Base-by-base conservation (phyloP, 352 stramenopile species). In the Phytophthora hibernalis region DNA sequence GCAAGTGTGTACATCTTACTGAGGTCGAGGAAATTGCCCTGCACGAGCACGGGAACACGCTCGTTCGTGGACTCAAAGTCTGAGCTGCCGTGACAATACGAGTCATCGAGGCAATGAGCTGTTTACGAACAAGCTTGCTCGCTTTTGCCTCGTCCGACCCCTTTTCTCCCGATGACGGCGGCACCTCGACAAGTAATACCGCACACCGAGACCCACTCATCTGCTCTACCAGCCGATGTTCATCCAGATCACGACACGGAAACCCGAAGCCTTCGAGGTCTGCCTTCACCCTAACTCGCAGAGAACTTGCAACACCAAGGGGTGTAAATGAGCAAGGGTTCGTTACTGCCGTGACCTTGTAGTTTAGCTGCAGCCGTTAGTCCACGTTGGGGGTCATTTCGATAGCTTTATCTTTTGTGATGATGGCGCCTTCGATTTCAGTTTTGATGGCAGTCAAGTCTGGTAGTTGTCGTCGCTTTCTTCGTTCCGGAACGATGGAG, bases 1-100 rank as follows among this genome's bases (percentile, higher is more conserved):
- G 82, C 71, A 11, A 93, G 71, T 16, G 76, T 91, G 69, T 93
- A 93, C 63, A 91, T 71, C 45, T 91, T 89, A 70, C 82, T 91
- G 22, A 91, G 74, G 53, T 89, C 83, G 6, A 93, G 43, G 26
- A 89, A 88, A 52, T 93, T 85, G 24, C 37, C 54, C 20, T 83
- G 78, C 31, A 84, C 77, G 5, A 90, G 60, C 12, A 93, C 68
- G 0, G 85, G 9, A 89, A 74, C 26, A 93, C 80, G 11, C 58
- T 77, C 47, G 74, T 76, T 16, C 59, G 42, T 4, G 68, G 72
- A 15, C 22, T 64, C 3, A 67, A n/a, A 12, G 54, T 61, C 18
- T 75, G 65, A 3, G 74, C 70, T n/a, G 59, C 72, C 15, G 57
- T 74, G 15, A 91, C 68, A 37, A 90, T 65, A 3, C 47, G 65